Base-by-base conservation (phyloP, 768 basidiomycete genomes). In the Xanthoconium purpureum region DNA sequence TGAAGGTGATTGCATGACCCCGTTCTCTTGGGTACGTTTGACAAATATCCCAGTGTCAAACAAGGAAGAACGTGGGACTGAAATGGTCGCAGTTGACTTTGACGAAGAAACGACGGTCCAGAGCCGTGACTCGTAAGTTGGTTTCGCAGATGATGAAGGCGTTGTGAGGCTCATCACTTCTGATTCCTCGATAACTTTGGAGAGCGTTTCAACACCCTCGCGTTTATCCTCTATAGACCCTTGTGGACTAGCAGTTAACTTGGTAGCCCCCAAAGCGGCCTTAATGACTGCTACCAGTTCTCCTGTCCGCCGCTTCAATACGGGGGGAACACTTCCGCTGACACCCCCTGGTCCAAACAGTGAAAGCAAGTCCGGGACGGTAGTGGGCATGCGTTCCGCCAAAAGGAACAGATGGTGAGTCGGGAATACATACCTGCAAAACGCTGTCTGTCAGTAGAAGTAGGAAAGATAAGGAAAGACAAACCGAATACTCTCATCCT, bases 401-500 rank as follows among this genome's bases (percentile, higher is more conserved):
- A 92, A 72, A 54, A 78, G 77, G 67, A 94, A 89, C 28, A 93
- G 67, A 63, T 80, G 77, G 59, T 91, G 89, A 61, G 91, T 91
- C 37, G 85, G 79, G 12, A 93, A 74, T 17, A 93, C 81, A 67
- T 86, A 91, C 73, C 88, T 88, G 48, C 20, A 57, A 47, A 7
- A 45, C 35, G 8, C 17, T 14, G 12, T 51, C 13, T 15, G 45
- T 38, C 13, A 47, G 50, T 15, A 30, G 14, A 20, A 20, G 20
- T 13, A 13, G 47, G 44, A 52, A 18, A 28, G 43, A 32, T 17
- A 8, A 40, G 37, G n/a, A 35, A 52, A 35, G 4, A 73, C 82
- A 44, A 67, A 94, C 87, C 87, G 75, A 10, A 82, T 80, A 65
- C 90, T 91, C 71, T 97, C 94, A 67, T 98, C 95, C 63, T 93